These are phyloP conservation scores for Purshia tridentata DNA, from an alignment of 306 rosid species.

Conservation along the genomic window DNA sequence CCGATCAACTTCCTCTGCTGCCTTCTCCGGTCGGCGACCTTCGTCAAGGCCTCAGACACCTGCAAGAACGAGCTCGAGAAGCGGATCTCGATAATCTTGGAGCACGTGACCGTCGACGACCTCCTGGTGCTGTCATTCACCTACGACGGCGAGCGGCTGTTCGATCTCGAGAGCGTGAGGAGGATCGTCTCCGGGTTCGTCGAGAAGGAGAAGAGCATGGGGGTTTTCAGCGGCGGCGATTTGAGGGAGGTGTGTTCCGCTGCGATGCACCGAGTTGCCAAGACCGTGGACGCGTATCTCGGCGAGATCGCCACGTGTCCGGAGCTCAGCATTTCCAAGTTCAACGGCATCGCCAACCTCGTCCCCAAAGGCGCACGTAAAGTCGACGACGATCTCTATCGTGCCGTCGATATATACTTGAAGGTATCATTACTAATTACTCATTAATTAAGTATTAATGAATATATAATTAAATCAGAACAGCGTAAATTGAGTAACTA, in stretches of 20 bases:
- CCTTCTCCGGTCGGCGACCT: constrained; percentile 74
- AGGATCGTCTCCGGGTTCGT: constrained; percentile 58
- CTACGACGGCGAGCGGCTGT: constrained; percentile 78
- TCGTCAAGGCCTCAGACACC: constrained; percentile 46
- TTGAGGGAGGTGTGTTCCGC: constrained; percentile 49
- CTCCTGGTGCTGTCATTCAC: constrained; percentile 62
- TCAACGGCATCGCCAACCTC: constrained; percentile 64
- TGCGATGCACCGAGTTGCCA: constrained; percentile 56
- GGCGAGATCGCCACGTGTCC: constrained; percentile 54
- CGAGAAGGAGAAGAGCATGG: constrained; percentile 66
- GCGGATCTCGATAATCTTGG: constrained; percentile 55
- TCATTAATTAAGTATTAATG: background rate
- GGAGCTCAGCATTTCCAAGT: constrained; percentile 66
- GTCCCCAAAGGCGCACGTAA: constrained; percentile 62
- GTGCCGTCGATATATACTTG: constrained; percentile 73
- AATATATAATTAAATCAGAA: background rate
- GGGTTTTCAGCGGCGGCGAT: constrained; percentile 54
- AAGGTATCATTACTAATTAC: constrained; percentile 42
- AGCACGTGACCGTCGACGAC: constrained; percentile 75
- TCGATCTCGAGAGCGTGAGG: constrained; percentile 75
- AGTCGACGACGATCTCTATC: constrained; percentile 76
- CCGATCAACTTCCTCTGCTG: constrained; percentile 89
- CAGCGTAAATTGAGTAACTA: background rate
- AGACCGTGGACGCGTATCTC: constrained; percentile 57
- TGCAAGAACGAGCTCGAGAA: constrained; percentile 74